These are phyloP conservation scores for Mycosphaerella arachidis DNA, from an alignment of 2,329 filamentous ascomycete genomes.

Conservation along the genomic window DNA sequence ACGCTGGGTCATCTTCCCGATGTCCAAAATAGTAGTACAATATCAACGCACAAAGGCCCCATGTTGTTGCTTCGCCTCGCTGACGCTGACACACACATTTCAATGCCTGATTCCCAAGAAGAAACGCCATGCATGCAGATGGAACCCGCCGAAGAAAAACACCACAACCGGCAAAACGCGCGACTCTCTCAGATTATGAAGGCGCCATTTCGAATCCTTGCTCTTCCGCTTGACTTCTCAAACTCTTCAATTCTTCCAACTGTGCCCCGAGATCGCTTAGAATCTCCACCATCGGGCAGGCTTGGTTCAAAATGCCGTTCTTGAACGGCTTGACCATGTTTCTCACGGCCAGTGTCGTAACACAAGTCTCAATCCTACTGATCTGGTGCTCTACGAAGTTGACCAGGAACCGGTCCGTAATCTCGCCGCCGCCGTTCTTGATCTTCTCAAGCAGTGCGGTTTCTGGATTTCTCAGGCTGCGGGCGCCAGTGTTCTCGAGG, in stretches of 20 bases:
- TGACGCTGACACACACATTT: not conserved
- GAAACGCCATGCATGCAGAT: not conserved
- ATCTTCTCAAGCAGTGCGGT: conserved; percentile 74
- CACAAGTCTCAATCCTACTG: conserved; percentile 87
- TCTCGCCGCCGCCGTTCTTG: conserved; percentile 69
- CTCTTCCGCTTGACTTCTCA: conserved; percentile 15
- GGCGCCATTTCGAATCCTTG: conserved; percentile 4
- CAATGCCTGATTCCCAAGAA: not conserved
- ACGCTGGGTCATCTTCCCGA: not conserved
- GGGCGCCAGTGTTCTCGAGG: conserved; percentile 65
- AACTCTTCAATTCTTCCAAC: conserved; percentile 57
- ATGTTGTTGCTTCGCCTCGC: not conserved
- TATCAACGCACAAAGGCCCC: not conserved
- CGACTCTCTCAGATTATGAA: not conserved
- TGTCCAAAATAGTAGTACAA: not conserved
- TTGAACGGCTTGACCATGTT: conserved; percentile 72
- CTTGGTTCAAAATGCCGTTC: conserved; percentile 63
- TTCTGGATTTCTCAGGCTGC: conserved; percentile 70
- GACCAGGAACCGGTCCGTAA: conserved; percentile 81
- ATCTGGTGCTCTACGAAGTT: conserved; percentile 94
- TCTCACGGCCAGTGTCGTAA: conserved; percentile 72
- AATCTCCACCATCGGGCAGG: conserved; percentile 71
- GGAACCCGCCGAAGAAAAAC: not conserved
- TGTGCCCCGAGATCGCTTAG: conserved; percentile 58
- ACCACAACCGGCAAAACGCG: no score